Percentiles rank a stretch among this genome's conserved stretches.
phyloP scores from a whole-genome alignment of 805 yeast species.

The Sugiyamaella chiloensis region DNA sequence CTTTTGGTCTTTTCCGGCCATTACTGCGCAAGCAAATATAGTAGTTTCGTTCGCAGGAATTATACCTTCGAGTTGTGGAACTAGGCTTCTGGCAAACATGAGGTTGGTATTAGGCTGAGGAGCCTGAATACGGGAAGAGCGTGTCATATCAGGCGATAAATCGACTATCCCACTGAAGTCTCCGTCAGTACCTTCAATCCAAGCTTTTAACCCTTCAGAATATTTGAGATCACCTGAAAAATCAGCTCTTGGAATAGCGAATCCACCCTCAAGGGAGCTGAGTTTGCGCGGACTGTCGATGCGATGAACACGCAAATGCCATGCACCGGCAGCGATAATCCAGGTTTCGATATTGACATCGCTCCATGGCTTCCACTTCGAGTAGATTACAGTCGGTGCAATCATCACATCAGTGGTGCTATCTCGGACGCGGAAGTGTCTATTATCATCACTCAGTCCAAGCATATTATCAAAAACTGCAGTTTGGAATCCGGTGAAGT shows the following conservation, averaged over 20 bases:
- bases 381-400: slow-evolving; percentile 14
- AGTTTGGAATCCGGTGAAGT: slow-evolving; percentile 10
- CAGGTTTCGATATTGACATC: slow-evolving; percentile 25
- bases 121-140: slow-evolving; percentile 9
- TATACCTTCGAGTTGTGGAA: slow-evolving; percentile 17
- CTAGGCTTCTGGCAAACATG: slow-evolving; percentile 11
- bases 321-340: slow-evolving; percentile 22
- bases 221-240: neutral
- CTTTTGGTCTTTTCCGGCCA: slow-evolving; percentile 6
- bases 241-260: slow-evolving; percentile 10
- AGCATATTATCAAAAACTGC: slow-evolving; percentile 24
- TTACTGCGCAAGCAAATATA: slow-evolving; percentile 12
- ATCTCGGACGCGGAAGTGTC: slow-evolving; percentile 17
- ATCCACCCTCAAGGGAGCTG: slow-evolving; percentile 22
- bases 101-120: slow-evolving; percentile 19
- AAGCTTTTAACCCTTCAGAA: neutral
- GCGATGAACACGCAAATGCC: slow-evolving; percentile 24
- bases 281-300: slow-evolving; percentile 12
- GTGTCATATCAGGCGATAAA: neutral
- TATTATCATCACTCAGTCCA: slow-evolving; percentile 24
- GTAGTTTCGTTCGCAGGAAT: slow-evolving; percentile 9
- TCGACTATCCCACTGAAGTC: slow-evolving; percentile 13
- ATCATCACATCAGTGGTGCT: slow-evolving; percentile 6
- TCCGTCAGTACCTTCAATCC: neutral
- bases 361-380: slow-evolving; percentile 21